A percentile compares a stretch with the other conserved stretches of the same genome.
Evolutionary conservation across 176 grass and related monocot genomes (phyloP).

Genomic region (Hsuehochloa calcarea): DNA sequence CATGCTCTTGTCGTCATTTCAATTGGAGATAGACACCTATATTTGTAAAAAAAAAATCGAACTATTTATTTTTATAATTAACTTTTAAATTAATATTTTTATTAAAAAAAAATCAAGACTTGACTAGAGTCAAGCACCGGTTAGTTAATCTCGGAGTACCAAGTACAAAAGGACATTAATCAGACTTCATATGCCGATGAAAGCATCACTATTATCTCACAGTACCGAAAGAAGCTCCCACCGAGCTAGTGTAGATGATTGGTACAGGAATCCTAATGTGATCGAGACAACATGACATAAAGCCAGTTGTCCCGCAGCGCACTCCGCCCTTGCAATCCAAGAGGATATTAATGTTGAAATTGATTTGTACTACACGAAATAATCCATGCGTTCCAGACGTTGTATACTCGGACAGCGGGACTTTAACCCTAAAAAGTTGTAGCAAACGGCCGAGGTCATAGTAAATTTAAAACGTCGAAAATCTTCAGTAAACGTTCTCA

Average conservation of each 20-base stretch:
- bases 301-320: background rate
- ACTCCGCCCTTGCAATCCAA: too few relatives aligned
- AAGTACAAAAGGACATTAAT: background rate
- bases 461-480: too few relatives aligned
- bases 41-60: too few relatives aligned
- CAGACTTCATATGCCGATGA: background rate
- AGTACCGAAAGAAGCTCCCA: background rate
- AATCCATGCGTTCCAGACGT: too few relatives aligned
- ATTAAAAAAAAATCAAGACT: background rate
- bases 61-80: too few relatives aligned
- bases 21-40: too few relatives aligned
- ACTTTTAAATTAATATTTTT: too few relatives aligned
- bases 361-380: too few relatives aligned
- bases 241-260: background rate
- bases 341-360: too few relatives aligned
- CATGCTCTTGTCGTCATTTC: too few relatives aligned
- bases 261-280: background rate
- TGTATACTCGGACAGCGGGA: too few relatives aligned
- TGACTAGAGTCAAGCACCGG: background rate
- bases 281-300: background rate
- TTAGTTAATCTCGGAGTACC: background rate
- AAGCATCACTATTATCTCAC: background rate
- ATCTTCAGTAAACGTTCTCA: too few relatives aligned
- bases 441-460: background rate
- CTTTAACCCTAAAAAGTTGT: background rate